Conservation (phyloP, 352 stramenopile species). For the Phytopythium cucurbitacearum region DNA sequence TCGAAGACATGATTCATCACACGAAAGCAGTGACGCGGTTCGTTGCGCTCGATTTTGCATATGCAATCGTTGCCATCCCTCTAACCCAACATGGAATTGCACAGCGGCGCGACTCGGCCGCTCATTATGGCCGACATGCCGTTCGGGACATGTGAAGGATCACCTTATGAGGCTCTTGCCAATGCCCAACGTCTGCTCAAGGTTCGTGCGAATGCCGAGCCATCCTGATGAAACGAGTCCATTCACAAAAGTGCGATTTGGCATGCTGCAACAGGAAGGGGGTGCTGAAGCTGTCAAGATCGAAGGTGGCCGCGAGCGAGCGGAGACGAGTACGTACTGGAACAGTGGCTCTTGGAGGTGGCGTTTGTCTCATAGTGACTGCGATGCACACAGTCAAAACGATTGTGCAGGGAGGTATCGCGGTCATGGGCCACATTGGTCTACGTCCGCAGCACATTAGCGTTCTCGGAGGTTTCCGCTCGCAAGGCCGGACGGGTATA, state of each 20-base stretch:
- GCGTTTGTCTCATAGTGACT: conserved; percentile 9
- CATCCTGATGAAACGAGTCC: too few relatives aligned
- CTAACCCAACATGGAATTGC: background rate
- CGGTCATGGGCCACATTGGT: conserved; percentile 98
- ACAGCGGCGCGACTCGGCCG: conserved; percentile 70
- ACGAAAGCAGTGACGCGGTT: conserved; percentile 92
- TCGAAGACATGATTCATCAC: conserved; percentile 99
- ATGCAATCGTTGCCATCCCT: too few relatives aligned
- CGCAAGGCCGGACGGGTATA: conserved; percentile 93
- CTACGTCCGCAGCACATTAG: conserved; percentile 95
- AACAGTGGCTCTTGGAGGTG: conserved; percentile 7
- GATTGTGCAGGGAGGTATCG: conserved; percentile 86
- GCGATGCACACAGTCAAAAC: conserved; percentile 43
- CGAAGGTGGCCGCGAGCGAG: conserved; percentile 90
- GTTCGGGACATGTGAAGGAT: conserved; percentile 96
- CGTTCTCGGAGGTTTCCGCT: conserved; percentile 95
- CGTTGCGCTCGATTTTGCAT: conserved; percentile 8
- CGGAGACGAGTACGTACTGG: conserved; percentile 50
- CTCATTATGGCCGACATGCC: conserved; percentile 98
- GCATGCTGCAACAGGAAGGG: conserved; percentile 78
- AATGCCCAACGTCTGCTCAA: conserved; percentile 95
- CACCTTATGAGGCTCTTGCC: conserved; percentile 87
- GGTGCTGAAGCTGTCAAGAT: conserved; percentile 98
- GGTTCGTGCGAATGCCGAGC: conserved; percentile 33
- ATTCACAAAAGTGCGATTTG: too few relatives aligned